Evolutionary conservation across 2,329 filamentous ascomycete genomes (phyloP), one percentile per base, ranked within the genome.

Genomic region (Biscogniauxia mediterranea): DNA sequence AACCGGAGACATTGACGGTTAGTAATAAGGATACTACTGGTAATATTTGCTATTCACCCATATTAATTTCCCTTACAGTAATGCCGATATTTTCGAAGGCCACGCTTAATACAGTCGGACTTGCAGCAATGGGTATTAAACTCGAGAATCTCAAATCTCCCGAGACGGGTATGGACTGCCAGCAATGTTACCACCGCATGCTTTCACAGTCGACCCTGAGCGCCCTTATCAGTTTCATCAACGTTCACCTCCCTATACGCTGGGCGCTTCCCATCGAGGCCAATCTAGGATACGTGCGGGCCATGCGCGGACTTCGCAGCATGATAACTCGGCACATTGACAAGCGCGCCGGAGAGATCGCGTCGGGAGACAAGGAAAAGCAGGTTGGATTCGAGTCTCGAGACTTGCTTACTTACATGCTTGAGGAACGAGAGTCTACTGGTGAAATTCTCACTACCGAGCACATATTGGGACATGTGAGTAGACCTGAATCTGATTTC

Each of bases 71-170:
- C 2, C 66, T 70, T 50, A 68, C 66, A n/a, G 65, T 68, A 6
- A 69, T 74, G 52, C 74, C 72, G 15, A 67, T 72, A 53, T 63
- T 71, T 17, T 54, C 49, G 13, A 64, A 64, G 56, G 57, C 62
- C 15, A 72, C 74, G 0, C 61, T 78, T 7, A 75, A 78, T n/a
- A 72, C 78, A 7, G 74, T 78, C 9, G 74, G 72, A 8, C 65
- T 72, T 1, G 71, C 71, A 2, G 72, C 72, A 5, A 68, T 76
- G 7, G 75, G 76, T 0, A 64, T 74, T 1, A 73, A 77, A 58
- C 71, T 77, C 20, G 63, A 69, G 1, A 73, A 73, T 11, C 69
- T 76, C 3, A 55, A 65, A 0, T 60, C 63, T 1, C 51, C 60
- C 19, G 62, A 64, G 9, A 26, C 60, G n/a, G 61, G 61, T 8